Evolutionary conservation across 148 eudicot genomes (phyloP), one percentile per base, ranked within the genome.

Genomic region (Arctostaphylos glauca): DNA sequence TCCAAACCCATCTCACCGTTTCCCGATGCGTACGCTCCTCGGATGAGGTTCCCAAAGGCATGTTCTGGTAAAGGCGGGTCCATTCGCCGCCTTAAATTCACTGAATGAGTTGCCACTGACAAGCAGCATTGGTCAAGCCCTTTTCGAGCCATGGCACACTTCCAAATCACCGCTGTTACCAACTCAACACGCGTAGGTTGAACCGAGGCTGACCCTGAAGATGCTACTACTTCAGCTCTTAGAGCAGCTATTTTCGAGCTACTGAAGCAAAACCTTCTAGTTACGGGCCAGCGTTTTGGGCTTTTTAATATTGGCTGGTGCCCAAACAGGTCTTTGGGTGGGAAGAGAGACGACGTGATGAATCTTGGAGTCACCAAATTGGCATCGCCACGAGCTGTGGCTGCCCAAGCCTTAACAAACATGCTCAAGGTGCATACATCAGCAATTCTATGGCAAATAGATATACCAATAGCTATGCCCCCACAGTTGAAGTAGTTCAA

Each of bases 391-490:
- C 81, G 19, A 8, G 87, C 82, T 1, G 54, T 44, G 72, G 80
- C 85, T 19, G 89, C 80, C 91, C 91, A 90, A 25, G 70, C 77
- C 2, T 80, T 87, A 53, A 88, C 84, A 66, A 90, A 88, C 0
- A 85, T 77, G 50, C 83, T 82, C 21, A 88, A 46, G 50, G 80
- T 88, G 6, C 81, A 56, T 4, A 70, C 89, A 68, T 90, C 92
- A 0, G 75, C 88, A 9, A 88, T 79, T 72, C 81, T 87, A 52
- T 86, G 89, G 2, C 86, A 82, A 16, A 87, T 41, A 44, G 86
- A 85, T 2, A 80, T 78, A 6, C 91, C 89, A 4, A 90, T 80
- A 0, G 84, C 84, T 18, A 87, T 74, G 2, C 89, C 90, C 15
- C 91, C 91, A 72, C 89, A 90, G 2, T 71, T 72, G 19, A 87